phyloP scores from a whole-genome alignment of 192 early-diverging fungal genomes.

The Umbelopsis sp. region DNA sequence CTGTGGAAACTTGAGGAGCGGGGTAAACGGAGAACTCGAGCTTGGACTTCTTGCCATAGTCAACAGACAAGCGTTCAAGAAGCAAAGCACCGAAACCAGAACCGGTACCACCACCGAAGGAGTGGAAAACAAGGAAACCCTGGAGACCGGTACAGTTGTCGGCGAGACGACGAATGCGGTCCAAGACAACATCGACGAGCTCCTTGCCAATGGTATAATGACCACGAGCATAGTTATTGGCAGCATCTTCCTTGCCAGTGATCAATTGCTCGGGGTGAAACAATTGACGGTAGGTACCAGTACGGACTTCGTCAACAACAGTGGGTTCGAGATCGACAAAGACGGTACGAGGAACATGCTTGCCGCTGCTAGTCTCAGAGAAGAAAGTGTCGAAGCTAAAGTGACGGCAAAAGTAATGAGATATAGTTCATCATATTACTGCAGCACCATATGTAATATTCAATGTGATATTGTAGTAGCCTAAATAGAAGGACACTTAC shows the following conservation, averaged over 20 bases:
- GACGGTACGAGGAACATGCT: conserved; percentile 99
- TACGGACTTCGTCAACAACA: conserved; percentile 98
- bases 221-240: conserved; percentile 99
- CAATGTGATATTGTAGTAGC: not conserved
- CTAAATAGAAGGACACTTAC: not conserved
- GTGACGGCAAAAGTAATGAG: conserved; percentile 56
- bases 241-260: conserved; percentile 99
- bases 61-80: conserved; percentile 97
- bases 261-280: conserved; percentile 93
- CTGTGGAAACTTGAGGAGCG: conserved; percentile 95
- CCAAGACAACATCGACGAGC: conserved; percentile 94
- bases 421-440: too few relatives aligned
- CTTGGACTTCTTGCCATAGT: conserved; percentile 99
- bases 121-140: conserved; percentile 99
- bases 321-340: conserved; percentile 98
- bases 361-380: conserved; percentile 97
- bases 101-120: conserved; percentile 99
- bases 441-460: conserved; percentile 22
- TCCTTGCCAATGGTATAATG: conserved; percentile 99
- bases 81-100: conserved; percentile 98
- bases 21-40: conserved; percentile 99
- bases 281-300: conserved; percentile 92
- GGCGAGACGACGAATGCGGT: conserved; percentile 96
- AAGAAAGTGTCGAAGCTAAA: conserved; percentile 99
- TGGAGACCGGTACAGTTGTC: conserved; percentile 98